phyloP scores from a whole-genome alignment of 1,139 yeast genomes.

The Yamadazyma taylorii region DNA sequence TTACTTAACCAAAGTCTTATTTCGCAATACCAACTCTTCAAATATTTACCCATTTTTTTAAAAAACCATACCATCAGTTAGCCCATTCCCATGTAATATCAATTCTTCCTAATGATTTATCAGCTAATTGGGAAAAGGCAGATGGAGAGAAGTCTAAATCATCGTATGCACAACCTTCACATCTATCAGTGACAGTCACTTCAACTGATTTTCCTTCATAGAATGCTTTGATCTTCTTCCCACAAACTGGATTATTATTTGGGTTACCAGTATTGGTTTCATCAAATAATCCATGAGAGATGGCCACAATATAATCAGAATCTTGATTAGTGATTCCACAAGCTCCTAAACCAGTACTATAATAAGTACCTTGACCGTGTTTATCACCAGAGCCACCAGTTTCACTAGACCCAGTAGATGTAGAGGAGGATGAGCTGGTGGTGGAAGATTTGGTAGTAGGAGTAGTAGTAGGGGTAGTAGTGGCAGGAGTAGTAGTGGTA shows the following conservation, averaged over 20 bases:
- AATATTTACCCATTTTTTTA: no score
- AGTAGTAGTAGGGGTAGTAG: constrained; percentile 21
- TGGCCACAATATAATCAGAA: constrained; percentile 49
- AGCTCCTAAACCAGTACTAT: constrained; percentile 59
- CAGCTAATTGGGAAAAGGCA: constrained; percentile 41
- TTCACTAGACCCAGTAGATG: constrained; percentile 20
- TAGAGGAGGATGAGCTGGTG: constrained; percentile 24
- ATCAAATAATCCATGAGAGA: constrained; percentile 37
- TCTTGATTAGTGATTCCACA: constrained; percentile 53
- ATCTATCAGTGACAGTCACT: constrained; percentile 44
- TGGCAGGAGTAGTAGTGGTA: constrained; percentile 16
- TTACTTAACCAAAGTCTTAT: no score
- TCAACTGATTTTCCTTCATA: constrained; percentile 43
- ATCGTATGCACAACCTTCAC: constrained; percentile 38
- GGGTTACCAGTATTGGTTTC: constrained; percentile 36
- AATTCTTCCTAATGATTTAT: constrained; percentile 41
- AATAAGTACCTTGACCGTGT: constrained; percentile 61
- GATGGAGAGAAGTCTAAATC: constrained; percentile 49
- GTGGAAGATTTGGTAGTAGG: constrained; percentile 15
- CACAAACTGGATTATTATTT: constrained; percentile 45
- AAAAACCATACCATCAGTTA: no score
- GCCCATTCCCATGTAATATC: constrained; percentile 43
- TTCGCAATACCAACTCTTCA: no score
- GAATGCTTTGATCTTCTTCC: constrained; percentile 39
- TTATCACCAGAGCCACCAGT: constrained; percentile 20